phyloP scores from a whole-genome alignment of 192 early-diverging fungal species.

The Coemansia sp. region DNA sequence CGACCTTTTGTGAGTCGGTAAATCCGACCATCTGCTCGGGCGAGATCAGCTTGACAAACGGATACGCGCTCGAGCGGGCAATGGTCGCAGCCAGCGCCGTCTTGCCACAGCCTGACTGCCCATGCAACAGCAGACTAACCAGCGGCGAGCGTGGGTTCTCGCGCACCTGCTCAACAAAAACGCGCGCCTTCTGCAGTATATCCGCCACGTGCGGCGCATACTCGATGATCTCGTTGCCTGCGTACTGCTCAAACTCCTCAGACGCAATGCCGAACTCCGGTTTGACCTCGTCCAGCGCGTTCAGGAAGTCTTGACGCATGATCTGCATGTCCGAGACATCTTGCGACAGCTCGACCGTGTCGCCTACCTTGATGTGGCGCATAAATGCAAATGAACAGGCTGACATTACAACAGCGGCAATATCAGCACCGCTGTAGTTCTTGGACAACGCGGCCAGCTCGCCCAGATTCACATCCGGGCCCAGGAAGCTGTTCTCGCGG shows the following conservation, averaged over 20 bases:
- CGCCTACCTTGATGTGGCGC: constrained; percentile 93
- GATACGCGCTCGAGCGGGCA: constrained; percentile 86
- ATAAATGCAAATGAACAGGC: constrained; percentile 96
- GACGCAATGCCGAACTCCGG: constrained; percentile 95
- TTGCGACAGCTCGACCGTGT: constrained; percentile 70
- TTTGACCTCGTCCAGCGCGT: constrained; percentile 87
- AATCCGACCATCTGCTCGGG: constrained; percentile 96
- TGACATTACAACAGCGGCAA: constrained; percentile 87
- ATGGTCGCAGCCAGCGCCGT: constrained; percentile 95
- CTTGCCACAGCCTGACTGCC: constrained; percentile 86
- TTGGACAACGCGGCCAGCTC: constrained; percentile 89
- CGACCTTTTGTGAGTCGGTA: constrained; percentile 78
- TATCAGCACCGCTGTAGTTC: constrained; percentile 98
- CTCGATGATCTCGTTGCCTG: constrained; percentile 82
- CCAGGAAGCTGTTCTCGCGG: constrained; percentile 75
- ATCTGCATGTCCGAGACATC: constrained; percentile 92
- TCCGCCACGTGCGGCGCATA: constrained; percentile 64
- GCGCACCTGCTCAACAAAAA: constrained; percentile 72
- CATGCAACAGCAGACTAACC: constrained; percentile 88
- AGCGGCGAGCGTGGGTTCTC: constrained; percentile 83
- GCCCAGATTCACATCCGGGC: constrained; percentile 72
- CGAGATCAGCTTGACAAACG: constrained; percentile 96
- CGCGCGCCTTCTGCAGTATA: constrained; percentile 56
- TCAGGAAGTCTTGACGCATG: constrained; percentile 78
- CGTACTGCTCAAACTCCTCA: constrained; percentile 82